Evolutionary conservation across 2,329 filamentous ascomycete species (phyloP).

Genomic region (Aulographum hederae): DNA sequence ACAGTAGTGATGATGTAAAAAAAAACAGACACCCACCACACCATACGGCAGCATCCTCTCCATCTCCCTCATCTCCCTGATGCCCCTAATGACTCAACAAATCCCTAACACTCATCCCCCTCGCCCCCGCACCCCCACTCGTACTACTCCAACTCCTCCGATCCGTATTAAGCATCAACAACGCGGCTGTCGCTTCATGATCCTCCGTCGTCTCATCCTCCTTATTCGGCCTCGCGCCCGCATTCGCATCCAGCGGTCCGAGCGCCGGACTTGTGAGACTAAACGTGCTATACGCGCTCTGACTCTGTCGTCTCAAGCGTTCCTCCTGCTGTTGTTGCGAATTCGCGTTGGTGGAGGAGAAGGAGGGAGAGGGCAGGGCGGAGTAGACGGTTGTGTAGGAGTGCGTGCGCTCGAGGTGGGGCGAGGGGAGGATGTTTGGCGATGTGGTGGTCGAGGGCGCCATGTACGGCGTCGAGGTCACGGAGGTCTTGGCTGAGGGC

Average conservation of each 20-base stretch:
- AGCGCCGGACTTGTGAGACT: conserved; percentile 17
- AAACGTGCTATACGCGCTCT: too few species aligned
- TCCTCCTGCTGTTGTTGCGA: conserved; percentile 10
- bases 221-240: conserved; percentile 1
- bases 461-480: too few species aligned
- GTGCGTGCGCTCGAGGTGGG: conserved; percentile 17
- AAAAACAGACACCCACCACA: too few species aligned
- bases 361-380: conserved; percentile 12
- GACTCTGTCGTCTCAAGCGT: too few species aligned
- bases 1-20: too few species aligned
- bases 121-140: conserved; percentile 5
- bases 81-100: conserved; percentile 6
- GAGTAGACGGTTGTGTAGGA: conserved; percentile 10
- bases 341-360: conserved; percentile 16
- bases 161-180: conserved; percentile 76
- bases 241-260: conserved; percentile 9
- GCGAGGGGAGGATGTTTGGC: conserved; percentile 16
- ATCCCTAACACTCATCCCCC: conserved; percentile 6
- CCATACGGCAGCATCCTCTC: too few species aligned
- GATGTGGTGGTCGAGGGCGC: conserved; percentile 17
- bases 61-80: too few species aligned
- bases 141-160: conserved; percentile 32
- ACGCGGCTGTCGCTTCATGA: conserved; percentile 67
- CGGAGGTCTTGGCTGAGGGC: conserved; percentile 5
- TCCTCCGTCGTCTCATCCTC: conserved; percentile 18